Conservation (phyloP, 345 rosid genomes). For the Populus nigra region DNA sequence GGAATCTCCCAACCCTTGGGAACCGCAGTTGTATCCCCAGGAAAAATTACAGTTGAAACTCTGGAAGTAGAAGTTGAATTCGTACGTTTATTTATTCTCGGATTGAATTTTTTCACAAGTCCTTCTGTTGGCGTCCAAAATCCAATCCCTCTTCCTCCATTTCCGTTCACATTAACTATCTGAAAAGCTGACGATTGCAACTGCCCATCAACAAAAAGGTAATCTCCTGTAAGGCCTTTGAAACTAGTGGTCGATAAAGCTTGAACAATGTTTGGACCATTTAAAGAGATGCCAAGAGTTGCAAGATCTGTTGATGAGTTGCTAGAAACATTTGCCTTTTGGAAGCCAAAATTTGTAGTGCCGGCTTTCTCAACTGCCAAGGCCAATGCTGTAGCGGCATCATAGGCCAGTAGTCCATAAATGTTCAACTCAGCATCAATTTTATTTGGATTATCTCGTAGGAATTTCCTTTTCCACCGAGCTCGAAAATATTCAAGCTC, state of each 20-base stretch:
- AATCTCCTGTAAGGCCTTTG: conserved; percentile 39
- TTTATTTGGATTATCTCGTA: conserved; percentile 18
- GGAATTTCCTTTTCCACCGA: conserved; percentile 35
- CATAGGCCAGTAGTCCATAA: conserved; percentile 41
- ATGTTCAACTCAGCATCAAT: conserved; percentile 18
- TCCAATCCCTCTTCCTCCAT: conserved; percentile 24
- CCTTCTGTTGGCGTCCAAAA: conserved; percentile 33
- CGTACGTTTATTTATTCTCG: not conserved
- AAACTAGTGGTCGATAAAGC: conserved; percentile 20
- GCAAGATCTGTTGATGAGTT: not conserved
- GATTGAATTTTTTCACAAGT: not conserved
- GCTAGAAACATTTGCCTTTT: not conserved
- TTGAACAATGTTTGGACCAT: conserved; percentile 22
- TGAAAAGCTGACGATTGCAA: conserved; percentile 23
- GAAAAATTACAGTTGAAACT: conserved; percentile 20
- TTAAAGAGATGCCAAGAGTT: conserved; percentile 14
- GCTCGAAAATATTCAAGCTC: conserved; percentile 19
- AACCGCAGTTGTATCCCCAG: too few species aligned
- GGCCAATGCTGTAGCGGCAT: conserved; percentile 40
- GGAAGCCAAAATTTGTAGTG: not conserved
- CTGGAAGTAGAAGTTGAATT: not conserved
- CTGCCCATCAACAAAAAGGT: conserved; percentile 28
- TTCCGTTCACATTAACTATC: conserved; percentile 35
- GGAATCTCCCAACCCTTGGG: too few species aligned
- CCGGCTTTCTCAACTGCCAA: conserved; percentile 30